A percentile compares a stretch with the other conserved stretches of the same genome.
These are phyloP conservation scores for Pythium rishiriense DNA, from an alignment of 352 stramenopile species.

Conservation along the genomic window DNA sequence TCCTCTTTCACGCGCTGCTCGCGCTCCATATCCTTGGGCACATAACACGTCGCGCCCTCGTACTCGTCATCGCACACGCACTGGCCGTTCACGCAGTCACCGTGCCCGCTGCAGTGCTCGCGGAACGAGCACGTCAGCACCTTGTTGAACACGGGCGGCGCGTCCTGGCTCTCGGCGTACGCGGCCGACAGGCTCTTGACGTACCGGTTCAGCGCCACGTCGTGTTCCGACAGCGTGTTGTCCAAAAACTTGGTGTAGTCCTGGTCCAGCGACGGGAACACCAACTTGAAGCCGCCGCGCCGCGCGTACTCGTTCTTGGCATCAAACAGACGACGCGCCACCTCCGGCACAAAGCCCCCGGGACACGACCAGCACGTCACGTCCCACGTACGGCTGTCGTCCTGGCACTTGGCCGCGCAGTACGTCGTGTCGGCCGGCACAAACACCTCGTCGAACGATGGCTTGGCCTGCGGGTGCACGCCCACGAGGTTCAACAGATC, in stretches of 20 bases:
- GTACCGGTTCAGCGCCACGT: conserved; percentile 72
- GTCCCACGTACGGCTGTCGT: conserved; percentile 65
- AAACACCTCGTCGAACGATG: conserved; percentile 67
- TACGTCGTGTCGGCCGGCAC: conserved; percentile 41
- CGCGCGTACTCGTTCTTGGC: conserved; percentile 63
- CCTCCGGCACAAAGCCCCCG: conserved; percentile 66
- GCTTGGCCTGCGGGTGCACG: conserved; percentile 57
- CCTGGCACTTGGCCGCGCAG: conserved; percentile 60
- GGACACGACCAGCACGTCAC: conserved; percentile 74
- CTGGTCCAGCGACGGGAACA: conserved; percentile 65
- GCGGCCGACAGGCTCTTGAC: conserved; percentile 61
- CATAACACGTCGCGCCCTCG: conserved; percentile 81
- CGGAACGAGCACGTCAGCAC: conserved; percentile 69
- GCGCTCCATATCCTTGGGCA: conserved; percentile 57
- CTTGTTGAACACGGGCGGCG: conserved; percentile 36
- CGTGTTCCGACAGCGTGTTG: conserved; percentile 54
- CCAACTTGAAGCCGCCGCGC: conserved; percentile 65
- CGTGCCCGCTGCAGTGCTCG: conserved; percentile 79
- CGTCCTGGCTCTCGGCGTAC: conserved; percentile 48
- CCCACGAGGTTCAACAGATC: conserved; percentile 74
- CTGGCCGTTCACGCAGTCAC: conserved; percentile 79
- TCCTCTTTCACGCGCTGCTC: conserved; percentile 31
- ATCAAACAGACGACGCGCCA: conserved; percentile 57
- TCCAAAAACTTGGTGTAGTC: conserved; percentile 62
- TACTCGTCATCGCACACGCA: conserved; percentile 75